Evolutionary conservation across 345 rosid genomes (phyloP), one percentile per base, ranked within the genome.

Genomic region (Cochlearia excelsa): DNA sequence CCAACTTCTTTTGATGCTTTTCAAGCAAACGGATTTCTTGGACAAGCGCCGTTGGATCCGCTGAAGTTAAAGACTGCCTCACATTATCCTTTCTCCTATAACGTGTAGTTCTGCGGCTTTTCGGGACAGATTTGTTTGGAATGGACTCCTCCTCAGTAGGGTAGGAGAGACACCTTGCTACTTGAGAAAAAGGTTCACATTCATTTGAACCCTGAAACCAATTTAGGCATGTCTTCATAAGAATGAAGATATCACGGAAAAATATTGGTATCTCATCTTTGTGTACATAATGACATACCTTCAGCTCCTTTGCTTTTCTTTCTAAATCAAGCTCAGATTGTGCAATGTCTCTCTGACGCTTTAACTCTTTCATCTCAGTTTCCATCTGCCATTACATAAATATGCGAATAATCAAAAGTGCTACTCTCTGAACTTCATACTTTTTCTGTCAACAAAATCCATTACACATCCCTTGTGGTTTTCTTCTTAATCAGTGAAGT

Each of bases 261-360:
- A 11, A 34, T 3, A 7, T 56, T 57, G 30, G 53, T 23, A 43
- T 42, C 26, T 56, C 58, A 55, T 54, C 34, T 42, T 43, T 40
- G 2, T 11, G 40, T 51, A 52, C 54, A 34, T 34, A 16, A 16
- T 16, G 23, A 34, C 37, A 37, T 76, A 91, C 98, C 95, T 86
- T 92, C 37, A 38, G 81, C 71, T 86, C 92, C 74, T 72, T 68
- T 39, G 76, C 73, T 68, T 77, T 88, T 77, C 83, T 84, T 84
- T 88, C 88, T 54, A 63, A 75, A 66, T 84, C 90, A 72, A 84
- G 90, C 52, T 81, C 84, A 49, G 90, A 80, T 63, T 91, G 79
- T 56, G 90, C 95, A 67, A 77, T 75, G 79, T 91, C 98, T 79
- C 98, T 91, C 68, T 91, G 87, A 50, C 93, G 92, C 78, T 92